Evolutionary conservation across 176 grass and related monocot species (phyloP).

Genomic region (Oryza brachyantha): DNA sequence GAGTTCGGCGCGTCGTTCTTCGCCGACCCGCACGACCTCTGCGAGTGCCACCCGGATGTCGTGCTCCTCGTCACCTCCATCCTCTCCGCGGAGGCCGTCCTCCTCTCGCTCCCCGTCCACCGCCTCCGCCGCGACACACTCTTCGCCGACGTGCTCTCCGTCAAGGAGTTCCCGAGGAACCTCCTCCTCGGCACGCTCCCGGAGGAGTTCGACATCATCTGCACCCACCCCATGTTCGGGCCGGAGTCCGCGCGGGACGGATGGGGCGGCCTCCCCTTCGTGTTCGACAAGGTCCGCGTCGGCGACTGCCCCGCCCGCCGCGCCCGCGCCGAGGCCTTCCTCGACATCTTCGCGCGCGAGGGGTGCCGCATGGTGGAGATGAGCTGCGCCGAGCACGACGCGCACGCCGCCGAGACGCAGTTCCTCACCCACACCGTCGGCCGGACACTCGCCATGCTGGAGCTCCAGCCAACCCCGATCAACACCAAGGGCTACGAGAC

Average conservation of each 20-base stretch:
- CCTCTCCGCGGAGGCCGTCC: slow-evolving; percentile 58
- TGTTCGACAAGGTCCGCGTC: slow-evolving; percentile 68
- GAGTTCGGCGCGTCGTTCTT: slow-evolving; percentile 56
- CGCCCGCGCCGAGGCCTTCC: slow-evolving; percentile 46
- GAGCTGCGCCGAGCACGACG: slow-evolving; percentile 66
- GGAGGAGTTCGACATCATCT: slow-evolving; percentile 58
- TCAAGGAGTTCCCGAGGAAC: slow-evolving; percentile 82
- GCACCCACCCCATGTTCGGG: slow-evolving; percentile 90
- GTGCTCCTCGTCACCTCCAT: slow-evolving; percentile 74
- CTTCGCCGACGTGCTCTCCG: slow-evolving; percentile 82
- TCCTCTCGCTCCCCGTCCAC: slow-evolving; percentile 64
- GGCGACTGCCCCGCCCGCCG: slow-evolving; percentile 33
- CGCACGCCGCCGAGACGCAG: slow-evolving; percentile 64
- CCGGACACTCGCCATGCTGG: slow-evolving; percentile 41
- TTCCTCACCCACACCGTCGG: slow-evolving; percentile 85
- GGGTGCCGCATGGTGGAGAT: slow-evolving; percentile 84
- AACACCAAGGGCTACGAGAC: slow-evolving; percentile 60
- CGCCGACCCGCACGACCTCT: slow-evolving; percentile 72
- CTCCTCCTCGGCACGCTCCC: slow-evolving; percentile 56
- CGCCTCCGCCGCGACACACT: slow-evolving; percentile 75
- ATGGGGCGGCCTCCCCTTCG: slow-evolving; percentile 61
- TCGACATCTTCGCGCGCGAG: slow-evolving; percentile 54
- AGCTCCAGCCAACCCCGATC: slow-evolving; percentile 47
- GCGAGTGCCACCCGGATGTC: slow-evolving; percentile 80
- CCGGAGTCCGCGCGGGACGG: slow-evolving; percentile 63